Evolutionary conservation across 768 basidiomycete genomes (phyloP).

Genomic region (Exidia glandulosa): DNA sequence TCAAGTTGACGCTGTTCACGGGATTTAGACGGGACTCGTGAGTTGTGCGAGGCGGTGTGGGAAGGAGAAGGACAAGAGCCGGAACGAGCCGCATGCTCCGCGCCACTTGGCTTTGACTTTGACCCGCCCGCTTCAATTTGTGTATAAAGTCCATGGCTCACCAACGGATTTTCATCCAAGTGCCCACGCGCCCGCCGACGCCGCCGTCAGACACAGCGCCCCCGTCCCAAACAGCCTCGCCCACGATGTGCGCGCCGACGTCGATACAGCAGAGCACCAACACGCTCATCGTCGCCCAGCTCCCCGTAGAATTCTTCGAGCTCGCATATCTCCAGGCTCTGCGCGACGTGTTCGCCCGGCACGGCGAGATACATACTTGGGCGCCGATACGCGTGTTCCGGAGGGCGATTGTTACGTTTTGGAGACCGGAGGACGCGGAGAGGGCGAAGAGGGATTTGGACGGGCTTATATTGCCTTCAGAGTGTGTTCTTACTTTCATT

Average conservation of each 20-base stretch:
- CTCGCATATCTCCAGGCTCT: conserved; percentile 56
- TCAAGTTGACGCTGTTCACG: no score
- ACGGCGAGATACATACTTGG: conserved; percentile 84
- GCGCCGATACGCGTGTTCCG: conserved; percentile 74
- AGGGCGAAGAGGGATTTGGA: conserved; percentile 55
- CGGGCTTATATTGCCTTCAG: conserved; percentile 28
- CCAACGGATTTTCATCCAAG: not conserved
- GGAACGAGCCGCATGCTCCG: no score
- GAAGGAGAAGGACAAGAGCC: no score
- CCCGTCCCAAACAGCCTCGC: not conserved
- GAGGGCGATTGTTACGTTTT: conserved; percentile 74
- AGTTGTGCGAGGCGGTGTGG: no score
- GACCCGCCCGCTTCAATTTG: no score
- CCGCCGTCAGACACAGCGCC: not conserved
- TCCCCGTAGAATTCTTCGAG: conserved; percentile 72
- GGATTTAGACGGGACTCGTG: no score
- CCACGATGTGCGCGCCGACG: not conserved
- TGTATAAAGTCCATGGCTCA: no score
- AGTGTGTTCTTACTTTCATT: conserved; percentile 7
- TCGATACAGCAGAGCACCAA: conserved; percentile 52
- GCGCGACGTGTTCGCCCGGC: conserved; percentile 57
- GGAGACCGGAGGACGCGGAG: conserved; percentile 50
- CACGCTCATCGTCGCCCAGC: conserved; percentile 67
- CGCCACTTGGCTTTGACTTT: no score
- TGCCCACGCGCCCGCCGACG: not conserved